Conservation (phyloP, 768 basidiomycete genomes). For the Termitomyces sp. region DNA sequence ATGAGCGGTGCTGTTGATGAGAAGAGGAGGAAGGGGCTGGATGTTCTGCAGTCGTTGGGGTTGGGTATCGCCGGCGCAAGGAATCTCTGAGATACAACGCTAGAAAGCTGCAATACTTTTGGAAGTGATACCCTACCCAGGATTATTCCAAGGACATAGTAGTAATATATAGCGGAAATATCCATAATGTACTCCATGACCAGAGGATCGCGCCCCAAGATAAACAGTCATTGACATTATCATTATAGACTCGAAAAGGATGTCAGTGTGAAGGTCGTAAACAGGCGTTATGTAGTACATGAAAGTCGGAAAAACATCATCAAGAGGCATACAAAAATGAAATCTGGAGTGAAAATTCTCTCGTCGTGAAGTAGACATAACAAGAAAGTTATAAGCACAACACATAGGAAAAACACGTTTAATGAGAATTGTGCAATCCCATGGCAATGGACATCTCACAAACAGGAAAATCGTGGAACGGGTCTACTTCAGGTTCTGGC, state of each 20-base stretch:
- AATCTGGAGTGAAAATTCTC: background rate
- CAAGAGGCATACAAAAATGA: background rate
- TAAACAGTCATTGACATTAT: background rate
- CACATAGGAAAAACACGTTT: background rate
- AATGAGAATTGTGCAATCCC: slow-evolving; percentile 6
- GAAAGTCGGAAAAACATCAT: slow-evolving; percentile 1
- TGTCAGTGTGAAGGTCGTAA: background rate
- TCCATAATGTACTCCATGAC: background rate
- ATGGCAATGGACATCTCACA: slow-evolving; percentile 16
- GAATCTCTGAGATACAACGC: slow-evolving; percentile 4
- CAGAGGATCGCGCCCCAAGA: background rate
- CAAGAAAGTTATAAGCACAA: background rate
- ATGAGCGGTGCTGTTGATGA: slow-evolving; percentile 43
- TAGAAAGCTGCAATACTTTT: background rate
- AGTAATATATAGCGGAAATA: background rate
- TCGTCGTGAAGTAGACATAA: background rate
- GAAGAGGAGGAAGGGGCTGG: slow-evolving; percentile 27
- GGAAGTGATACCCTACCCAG: background rate
- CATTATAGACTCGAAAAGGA: background rate
- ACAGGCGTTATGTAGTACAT: background rate
- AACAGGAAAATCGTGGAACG: slow-evolving; percentile 10
- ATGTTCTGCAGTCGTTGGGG: slow-evolving; percentile 26
- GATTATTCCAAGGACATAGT: background rate
- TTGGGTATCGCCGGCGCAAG: slow-evolving; percentile 30
- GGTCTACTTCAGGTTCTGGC: background rate